Conservation (phyloP, 2,329 filamentous ascomycete species). For the Chaetomiaceae sp. region DNA sequence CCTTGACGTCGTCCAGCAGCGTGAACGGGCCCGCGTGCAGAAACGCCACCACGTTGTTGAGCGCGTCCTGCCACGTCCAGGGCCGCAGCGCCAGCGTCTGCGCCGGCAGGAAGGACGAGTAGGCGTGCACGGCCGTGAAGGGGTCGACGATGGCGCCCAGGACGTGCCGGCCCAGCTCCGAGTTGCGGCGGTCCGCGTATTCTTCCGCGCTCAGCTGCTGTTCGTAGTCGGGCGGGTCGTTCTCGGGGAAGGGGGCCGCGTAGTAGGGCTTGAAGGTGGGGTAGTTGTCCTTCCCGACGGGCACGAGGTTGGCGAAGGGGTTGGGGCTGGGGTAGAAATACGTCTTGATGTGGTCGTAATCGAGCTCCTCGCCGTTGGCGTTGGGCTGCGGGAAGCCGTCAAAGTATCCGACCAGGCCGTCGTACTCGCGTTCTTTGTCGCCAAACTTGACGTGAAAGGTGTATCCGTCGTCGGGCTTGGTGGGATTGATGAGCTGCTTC, state of each 20-base stretch:
- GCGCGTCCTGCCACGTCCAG: conserved; percentile 38
- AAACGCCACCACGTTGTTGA: conserved; percentile 39
- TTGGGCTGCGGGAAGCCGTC: conserved; percentile 23
- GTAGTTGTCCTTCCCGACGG: background rate
- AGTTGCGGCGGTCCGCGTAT: conserved; percentile 1
- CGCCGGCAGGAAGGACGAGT: conserved; percentile 33
- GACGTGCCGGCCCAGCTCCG: conserved; percentile 7
- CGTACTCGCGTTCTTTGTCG: conserved; percentile 31
- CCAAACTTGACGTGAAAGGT: conserved; percentile 37
- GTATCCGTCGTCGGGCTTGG: conserved; percentile 24
- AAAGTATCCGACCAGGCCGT: conserved; percentile 42
- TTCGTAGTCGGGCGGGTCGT: background rate
- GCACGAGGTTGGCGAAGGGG: background rate
- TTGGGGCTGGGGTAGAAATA: background rate
- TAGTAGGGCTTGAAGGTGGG: background rate
- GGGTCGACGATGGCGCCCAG: conserved; percentile 9
- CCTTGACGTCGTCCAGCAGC: conserved; percentile 28
- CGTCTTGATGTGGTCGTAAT: conserved; percentile 5
- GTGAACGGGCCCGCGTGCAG: conserved; percentile 35
- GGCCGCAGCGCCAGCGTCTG: conserved; percentile 29
- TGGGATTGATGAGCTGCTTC: background rate
- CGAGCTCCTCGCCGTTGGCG: conserved; percentile 15
- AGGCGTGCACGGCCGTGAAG: conserved; percentile 35
- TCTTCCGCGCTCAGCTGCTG: no score
- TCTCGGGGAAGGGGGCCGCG: background rate